These are phyloP conservation scores for Durusdinium trenchii DNA, from an alignment of 73 alveolate species.

Conservation along the genomic window DNA sequence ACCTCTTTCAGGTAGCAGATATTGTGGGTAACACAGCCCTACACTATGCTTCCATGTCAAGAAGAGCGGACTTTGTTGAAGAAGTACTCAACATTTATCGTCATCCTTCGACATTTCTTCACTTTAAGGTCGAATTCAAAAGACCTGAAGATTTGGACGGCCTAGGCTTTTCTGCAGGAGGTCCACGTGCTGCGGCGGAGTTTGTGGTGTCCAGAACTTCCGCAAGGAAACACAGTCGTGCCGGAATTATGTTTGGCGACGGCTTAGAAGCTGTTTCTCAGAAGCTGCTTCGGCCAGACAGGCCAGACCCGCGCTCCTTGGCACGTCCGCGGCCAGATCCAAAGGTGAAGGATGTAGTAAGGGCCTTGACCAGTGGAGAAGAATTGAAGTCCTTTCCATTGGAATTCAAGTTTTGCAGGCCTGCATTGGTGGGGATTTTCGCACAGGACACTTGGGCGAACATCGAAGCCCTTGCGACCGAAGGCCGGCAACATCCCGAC, in stretches of 20 bases:
- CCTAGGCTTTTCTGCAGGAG: neutral
- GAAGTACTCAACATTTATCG: conserved; percentile 65
- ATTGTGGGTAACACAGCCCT: conserved; percentile 88
- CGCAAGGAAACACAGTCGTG: conserved; percentile 54
- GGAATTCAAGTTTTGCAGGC: conserved; percentile 64
- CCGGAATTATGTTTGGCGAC: conserved; percentile 41
- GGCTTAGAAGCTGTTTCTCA: conserved; percentile 52
- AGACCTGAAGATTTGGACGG: conserved; percentile 56
- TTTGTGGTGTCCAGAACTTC: conserved; percentile 44
- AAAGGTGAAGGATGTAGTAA: conserved; percentile 64
- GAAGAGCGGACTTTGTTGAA: conserved; percentile 60
- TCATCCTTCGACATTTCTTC: conserved; percentile 9
- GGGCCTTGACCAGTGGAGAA: conserved; percentile 35
- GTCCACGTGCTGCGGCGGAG: conserved; percentile 64
- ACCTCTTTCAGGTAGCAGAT: conserved; percentile 68
- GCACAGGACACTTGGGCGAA: conserved; percentile 64
- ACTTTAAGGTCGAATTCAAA: conserved; percentile 12
- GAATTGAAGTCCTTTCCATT: conserved; percentile 63
- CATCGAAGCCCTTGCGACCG: conserved; percentile 14
- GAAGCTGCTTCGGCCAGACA: neutral
- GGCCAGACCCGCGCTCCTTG: neutral
- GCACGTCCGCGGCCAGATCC: conserved; percentile 71
- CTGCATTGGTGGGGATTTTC: conserved; percentile 41
- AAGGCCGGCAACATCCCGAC: conserved; percentile 30
- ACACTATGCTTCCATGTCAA: conserved; percentile 90